Evolutionary conservation across 257 asterid species (phyloP), one percentile per base, ranked within the genome.

Genomic region (Solanum habrochaites): DNA sequence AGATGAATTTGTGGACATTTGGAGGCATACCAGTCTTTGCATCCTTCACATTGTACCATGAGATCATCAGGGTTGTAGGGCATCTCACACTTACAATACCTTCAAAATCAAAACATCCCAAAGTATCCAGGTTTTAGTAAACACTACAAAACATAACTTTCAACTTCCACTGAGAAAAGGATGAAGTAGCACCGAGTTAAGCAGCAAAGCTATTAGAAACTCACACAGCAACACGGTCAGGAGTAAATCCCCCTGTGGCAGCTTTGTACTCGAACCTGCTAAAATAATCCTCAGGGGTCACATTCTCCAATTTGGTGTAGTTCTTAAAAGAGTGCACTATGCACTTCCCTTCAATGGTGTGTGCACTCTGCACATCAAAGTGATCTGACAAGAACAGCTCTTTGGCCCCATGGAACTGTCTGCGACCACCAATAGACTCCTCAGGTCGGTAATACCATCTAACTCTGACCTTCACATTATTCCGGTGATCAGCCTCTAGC

Each of bases 141-240:
- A 64, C 87, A 85, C 77, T 64, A 39, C 11, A 35, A 35, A 85
- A 60, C 67, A 20, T 66, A 64, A 70, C 66, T 64, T 25, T 64
- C 60, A 85, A 66, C 39, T 85, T 85, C 87, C 25, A 64, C 60
- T 14, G 14, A 62, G 52, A 64, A 43, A 78, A 27, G 18, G 5
- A 78, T 3, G 12, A 40, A 42, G 40, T 4, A 43, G 69, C 29
- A 31, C 31, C 5, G 1, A 32, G 74, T 25, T 86, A 15, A 8
- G 27, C 39, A 70, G 72, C 40, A 72, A 58, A 29, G 6, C 45
- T 29, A 85, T 69, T 7, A 85, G 23, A 67, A 85, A 93, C 98
- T 93, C 90, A 95, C 98, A 95, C 98, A 87, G 98, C 98, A 85
- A 95, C 97, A 64, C 98, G 98, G 85, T 95, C 98, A 12, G 98